Evolutionary conservation across 202 grass and related monocot genomes (phyloP), one percentile per base, ranked within the genome.

Genomic region (Musa balbisiana): DNA sequence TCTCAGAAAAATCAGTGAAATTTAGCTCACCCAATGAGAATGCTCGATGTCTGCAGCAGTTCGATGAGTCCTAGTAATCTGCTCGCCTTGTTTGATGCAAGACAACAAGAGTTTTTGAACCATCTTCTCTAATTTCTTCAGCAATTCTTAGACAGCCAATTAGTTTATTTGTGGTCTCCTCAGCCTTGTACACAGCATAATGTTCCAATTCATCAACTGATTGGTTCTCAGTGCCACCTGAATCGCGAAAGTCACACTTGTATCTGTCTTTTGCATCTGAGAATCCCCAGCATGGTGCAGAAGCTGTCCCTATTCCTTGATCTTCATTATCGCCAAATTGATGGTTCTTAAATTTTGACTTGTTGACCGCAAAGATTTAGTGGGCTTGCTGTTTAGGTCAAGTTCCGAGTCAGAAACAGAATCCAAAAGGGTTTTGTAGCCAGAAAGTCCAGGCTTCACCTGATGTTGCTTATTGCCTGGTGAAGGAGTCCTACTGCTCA

Each of bases 51-150:
- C 55, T 25, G 68, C 55, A 73, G 78, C 78, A 53, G 27, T 73
- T 63, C 52, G 8, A 80, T 80, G 78, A 52, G 78, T 64, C 67
- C 14, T 70, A 29, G 67, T 80, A 53, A 80, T 80, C 49, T 73
- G 69, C 6, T 80, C 53, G 1, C 78, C 78, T 24, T 80, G 78
- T 23, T 23, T 80, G 78, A 72, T 80, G 78, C 69, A 80, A 80
- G 21, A 8, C 64, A 9, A 73, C 56, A 3, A 80, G 78, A 53
- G 78, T 80, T 23, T 53, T 72, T 53, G 68, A 64, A 73, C 69
- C 78, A 73, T 73, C 69, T 51, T 64, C 78, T 73, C 78, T 80
- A n/a, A 80, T 80, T 27, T 80, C 78, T 73, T 80, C 78, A 63
- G 78, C 78, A 72, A 80, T 73, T 58, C 29, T 80, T 12, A 80